phyloP scores from a whole-genome alignment of 2,329 filamentous ascomycete genomes.

The Monilinia polystroma region DNA sequence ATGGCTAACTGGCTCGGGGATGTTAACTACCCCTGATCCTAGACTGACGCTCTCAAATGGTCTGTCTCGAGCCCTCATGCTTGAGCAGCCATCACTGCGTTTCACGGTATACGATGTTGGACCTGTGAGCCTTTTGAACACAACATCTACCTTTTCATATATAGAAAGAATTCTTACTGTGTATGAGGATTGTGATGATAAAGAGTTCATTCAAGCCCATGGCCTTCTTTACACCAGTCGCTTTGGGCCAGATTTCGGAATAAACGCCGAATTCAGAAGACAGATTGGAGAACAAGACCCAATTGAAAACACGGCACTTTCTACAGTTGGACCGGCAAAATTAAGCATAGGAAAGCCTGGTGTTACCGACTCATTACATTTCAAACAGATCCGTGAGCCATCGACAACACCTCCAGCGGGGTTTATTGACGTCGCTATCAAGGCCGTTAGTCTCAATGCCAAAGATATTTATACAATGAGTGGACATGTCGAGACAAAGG shows the following conservation, averaged over 20 bases:
- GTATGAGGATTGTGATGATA: not conserved
- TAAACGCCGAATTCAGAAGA: not conserved
- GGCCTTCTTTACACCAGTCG: slow-evolving; percentile 1
- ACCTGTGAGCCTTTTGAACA: not conserved
- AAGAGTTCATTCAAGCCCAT: not conserved
- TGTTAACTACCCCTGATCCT: slow-evolving; percentile 4
- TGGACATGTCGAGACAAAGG: slow-evolving; percentile 1
- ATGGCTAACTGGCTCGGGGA: slow-evolving; percentile 20
- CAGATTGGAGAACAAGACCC: not conserved
- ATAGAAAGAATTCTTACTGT: not conserved
- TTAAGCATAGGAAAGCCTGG: not conserved
- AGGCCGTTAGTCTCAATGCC: not conserved
- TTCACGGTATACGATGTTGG: slow-evolving; percentile 21
- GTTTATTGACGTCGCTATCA: not conserved
- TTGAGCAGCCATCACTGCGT: slow-evolving; percentile 24
- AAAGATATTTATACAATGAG: slow-evolving; percentile 1
- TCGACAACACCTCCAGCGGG: not conserved
- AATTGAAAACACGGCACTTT: not conserved
- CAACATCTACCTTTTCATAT: not conserved
- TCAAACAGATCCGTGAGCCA: not conserved
- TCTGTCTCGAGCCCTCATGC: slow-evolving; percentile 18
- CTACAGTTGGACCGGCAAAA: not conserved
- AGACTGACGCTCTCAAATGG: slow-evolving; percentile 14
- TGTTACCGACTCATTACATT: not conserved
- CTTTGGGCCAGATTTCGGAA: not conserved